Evolutionary conservation across 805 yeast species (phyloP).

Genomic region (Priceomyces fermenticarens): DNA sequence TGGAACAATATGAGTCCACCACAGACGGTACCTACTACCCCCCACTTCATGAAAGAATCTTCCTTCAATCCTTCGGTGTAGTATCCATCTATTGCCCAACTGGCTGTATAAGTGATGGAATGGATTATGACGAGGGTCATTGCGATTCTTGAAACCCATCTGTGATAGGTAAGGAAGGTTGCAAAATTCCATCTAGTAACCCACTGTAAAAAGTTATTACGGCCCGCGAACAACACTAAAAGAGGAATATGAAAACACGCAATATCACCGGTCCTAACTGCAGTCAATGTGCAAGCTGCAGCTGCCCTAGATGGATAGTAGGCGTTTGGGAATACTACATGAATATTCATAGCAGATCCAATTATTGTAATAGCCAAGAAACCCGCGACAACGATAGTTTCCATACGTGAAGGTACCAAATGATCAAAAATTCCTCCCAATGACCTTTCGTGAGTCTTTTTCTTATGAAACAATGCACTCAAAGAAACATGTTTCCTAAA

Average conservation of each 20-base stretch:
- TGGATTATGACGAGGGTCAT: constrained; percentile 30
- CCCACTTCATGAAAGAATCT: constrained; percentile 24
- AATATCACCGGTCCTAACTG: constrained; percentile 54
- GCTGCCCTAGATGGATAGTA: constrained; percentile 13
- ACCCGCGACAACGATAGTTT: constrained; percentile 24
- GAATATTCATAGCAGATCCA: constrained; percentile 14
- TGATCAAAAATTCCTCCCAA: constrained; percentile 16
- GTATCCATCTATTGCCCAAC: constrained; percentile 3
- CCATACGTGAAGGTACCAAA: constrained; percentile 36
- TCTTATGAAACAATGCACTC: constrained; percentile 19
- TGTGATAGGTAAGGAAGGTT: constrained; percentile 41
- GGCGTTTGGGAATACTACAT: constrained; percentile 22
- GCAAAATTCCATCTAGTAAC: constrained; percentile 54
- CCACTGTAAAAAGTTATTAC: constrained; percentile 62
- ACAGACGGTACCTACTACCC: constrained; percentile 36
- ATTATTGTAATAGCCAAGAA: constrained; percentile 18
- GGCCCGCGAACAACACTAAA: constrained; percentile 55
- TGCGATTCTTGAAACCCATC: constrained; percentile 40
- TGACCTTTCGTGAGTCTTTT: constrained; percentile 18
- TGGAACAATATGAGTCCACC: constrained; percentile 30
- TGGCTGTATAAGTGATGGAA: constrained; percentile 24
- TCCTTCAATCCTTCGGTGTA: constrained; percentile 14
- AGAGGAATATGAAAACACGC: constrained; percentile 48
- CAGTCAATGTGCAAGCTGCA: constrained; percentile 32
- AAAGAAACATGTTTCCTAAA: constrained; percentile 19